Evolutionary conservation across 1,284 basidiomycete genomes (phyloP).

Genomic region (Pseudozyma flocculosa): DNA sequence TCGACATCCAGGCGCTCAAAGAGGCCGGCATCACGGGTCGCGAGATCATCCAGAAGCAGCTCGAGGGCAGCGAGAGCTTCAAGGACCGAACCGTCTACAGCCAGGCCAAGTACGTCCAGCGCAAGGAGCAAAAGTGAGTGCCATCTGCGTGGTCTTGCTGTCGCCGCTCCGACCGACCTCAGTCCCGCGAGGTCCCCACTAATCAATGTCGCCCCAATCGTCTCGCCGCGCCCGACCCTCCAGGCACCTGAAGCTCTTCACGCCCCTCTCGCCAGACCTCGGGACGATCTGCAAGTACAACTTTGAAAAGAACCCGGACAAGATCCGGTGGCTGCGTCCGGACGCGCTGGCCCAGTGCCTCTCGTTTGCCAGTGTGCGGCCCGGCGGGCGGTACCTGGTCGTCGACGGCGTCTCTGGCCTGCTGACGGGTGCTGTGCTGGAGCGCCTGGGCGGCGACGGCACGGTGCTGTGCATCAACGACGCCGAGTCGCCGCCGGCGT

Average conservation of each 20-base stretch:
- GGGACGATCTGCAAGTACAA: constrained; percentile 87
- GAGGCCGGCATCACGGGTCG: constrained; percentile 50
- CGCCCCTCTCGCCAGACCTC: constrained; percentile 81
- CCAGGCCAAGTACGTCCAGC: constrained; percentile 52
- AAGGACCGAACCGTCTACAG: constrained; percentile 51
- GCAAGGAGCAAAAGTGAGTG: constrained; percentile 52
- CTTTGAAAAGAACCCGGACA: constrained; percentile 67
- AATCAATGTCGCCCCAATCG: no score
- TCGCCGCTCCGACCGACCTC: no score
- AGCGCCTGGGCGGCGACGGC: constrained; percentile 70
- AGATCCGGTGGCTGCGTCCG: constrained; percentile 79
- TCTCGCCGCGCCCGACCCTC: no score
- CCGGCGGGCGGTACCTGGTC: constrained; percentile 82
- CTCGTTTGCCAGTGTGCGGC: constrained; percentile 76
- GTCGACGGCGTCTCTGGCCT: constrained; percentile 87
- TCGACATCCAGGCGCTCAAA: constrained; percentile 57
- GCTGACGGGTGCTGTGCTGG: constrained; percentile 79
- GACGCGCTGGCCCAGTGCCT: constrained; percentile 88
- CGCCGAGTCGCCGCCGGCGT: constrained; percentile 87
- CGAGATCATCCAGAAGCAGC: constrained; percentile 50
- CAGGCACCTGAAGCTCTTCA: constrained; percentile 85
- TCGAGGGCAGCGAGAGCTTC: constrained; percentile 41
- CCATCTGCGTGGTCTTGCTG: background rate
- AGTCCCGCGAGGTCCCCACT: no score
- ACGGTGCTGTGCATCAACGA: constrained; percentile 82